Conservation (phyloP, 179 eudicot species). For the Vitellaria paradoxa region DNA sequence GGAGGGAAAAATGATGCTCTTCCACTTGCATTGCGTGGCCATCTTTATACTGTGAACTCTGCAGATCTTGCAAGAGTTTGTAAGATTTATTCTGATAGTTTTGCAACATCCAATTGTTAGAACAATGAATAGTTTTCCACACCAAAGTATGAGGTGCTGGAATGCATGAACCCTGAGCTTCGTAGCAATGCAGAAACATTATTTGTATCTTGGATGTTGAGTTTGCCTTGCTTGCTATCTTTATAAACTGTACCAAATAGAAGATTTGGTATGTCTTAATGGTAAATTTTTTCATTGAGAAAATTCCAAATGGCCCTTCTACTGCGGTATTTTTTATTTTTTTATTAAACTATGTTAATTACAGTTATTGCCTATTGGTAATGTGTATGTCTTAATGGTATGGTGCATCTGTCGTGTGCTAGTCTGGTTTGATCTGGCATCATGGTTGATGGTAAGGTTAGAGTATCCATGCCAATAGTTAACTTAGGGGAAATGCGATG, state of each 20-base stretch:
- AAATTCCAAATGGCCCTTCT: too few relatives aligned
- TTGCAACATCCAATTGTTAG: constrained; percentile 16
- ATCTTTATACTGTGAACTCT: constrained; percentile 51
- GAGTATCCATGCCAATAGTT: too few relatives aligned
- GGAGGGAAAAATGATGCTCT: constrained; percentile 36
- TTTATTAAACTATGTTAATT: too few relatives aligned
- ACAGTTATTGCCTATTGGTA: too few relatives aligned
- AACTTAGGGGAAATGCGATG: too few relatives aligned
- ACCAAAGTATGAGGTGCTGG: not conserved
- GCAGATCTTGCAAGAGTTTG: constrained; percentile 48
- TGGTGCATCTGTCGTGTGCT: too few relatives aligned
- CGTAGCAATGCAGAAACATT: not conserved
- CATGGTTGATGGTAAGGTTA: too few relatives aligned
- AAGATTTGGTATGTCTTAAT: too few relatives aligned
- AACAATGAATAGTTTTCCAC: not conserved
- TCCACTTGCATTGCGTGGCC: constrained; percentile 52
- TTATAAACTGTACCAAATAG: not conserved
- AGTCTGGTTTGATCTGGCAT: too few relatives aligned
- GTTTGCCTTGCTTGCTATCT: not conserved
- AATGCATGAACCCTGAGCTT: not conserved
- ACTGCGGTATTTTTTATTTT: too few relatives aligned
- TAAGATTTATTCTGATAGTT: constrained; percentile 43
- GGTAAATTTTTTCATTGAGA: too few relatives aligned
- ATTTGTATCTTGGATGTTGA: not conserved
- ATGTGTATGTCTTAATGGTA: too few relatives aligned